Evolutionary conservation across 495 filamentous ascomycete genomes (phyloP), one percentile per base, ranked within the genome.

Genomic region (Hypomontagnella submonticulosa): DNA sequence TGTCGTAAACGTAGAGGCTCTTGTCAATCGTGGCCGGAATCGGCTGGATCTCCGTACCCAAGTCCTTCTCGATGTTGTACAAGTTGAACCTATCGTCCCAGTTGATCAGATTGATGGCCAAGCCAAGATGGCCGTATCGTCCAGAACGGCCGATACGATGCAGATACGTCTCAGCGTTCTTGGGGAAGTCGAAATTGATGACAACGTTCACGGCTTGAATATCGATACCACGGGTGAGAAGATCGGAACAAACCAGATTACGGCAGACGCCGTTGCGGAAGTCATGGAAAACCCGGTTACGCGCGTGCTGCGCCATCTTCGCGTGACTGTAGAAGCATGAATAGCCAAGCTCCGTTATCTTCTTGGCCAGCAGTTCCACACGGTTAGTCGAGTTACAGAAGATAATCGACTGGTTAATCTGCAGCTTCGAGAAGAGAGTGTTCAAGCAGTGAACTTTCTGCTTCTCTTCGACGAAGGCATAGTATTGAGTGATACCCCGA

Each of bases 321-420:
- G 95, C 95, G 72, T 99, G 95, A 40, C 93, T 97, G 82, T 99
- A 99, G 80, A 97, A 99, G 82, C 95, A 99, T 9, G 96, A 98
- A 78, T 98, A 99, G 38, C 95, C 95, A 57, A 99, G 85, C 75
- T 99, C 95, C 11, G 96, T 98, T 73, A 99, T 99, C 77, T 98
- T 99, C 82, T 99, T 99, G 33, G 95, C 95, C 15, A 99, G 84
- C 13, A 99, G 82, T 76, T 99, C 95, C 13, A 99, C 95, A 42
- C 95, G 92, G 73, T 97, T 97, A 38, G 95, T 98, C 38, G 96
- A 98, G 75, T 99, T 99, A 83, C 95, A 99, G 81, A 99, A 99
- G 71, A 99, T 99, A 80, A 99, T 99, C 48, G 96, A 98, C 81
- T 99, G 95, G 76, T 99, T 99, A 79, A 99, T 99, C 77, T 98